Evolutionary conservation across 805 yeast species (phyloP).

Genomic region (Ogataea saltuana): DNA sequence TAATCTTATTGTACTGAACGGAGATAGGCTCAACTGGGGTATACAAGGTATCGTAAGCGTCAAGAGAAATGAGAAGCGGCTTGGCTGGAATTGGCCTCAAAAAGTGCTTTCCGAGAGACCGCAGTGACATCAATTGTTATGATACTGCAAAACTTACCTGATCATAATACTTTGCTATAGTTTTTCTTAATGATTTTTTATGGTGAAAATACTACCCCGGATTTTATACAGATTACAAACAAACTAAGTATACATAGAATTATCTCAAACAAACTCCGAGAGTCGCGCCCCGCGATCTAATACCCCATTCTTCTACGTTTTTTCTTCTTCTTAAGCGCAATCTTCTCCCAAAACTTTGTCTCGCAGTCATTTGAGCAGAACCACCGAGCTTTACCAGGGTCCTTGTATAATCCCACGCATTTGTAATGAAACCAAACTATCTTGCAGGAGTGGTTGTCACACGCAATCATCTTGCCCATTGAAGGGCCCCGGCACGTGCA

Average conservation of each 20-base stretch:
- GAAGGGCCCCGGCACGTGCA: constrained; percentile 56
- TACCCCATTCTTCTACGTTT: constrained; percentile 20
- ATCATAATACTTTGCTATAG: no score
- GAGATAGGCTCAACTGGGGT: constrained; percentile 55
- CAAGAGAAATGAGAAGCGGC: constrained; percentile 54
- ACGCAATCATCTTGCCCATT: constrained; percentile 91
- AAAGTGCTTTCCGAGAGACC: background rate
- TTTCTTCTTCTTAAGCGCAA: constrained; percentile 22
- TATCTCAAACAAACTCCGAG: background rate
- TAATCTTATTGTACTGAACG: constrained; percentile 53
- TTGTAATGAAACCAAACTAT: constrained; percentile 96
- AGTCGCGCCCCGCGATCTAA: background rate
- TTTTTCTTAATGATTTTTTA: no score
- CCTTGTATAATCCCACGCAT: constrained; percentile 86
- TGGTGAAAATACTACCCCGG: constrained; percentile 2
- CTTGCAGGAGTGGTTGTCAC: constrained; percentile 87
- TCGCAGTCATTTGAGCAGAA: constrained; percentile 78
- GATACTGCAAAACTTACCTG: background rate
- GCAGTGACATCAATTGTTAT: background rate
- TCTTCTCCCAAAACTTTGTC: constrained; percentile 14
- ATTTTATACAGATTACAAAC: no score
- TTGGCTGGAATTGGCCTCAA: constrained; percentile 35
- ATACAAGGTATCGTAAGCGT: constrained; percentile 68
- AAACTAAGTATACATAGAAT: constrained; percentile 3
- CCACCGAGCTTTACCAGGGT: constrained; percentile 82